These are phyloP conservation scores for Penicillium vulpinum DNA, from an alignment of 2,329 filamentous ascomycete genomes.

Conservation along the genomic window DNA sequence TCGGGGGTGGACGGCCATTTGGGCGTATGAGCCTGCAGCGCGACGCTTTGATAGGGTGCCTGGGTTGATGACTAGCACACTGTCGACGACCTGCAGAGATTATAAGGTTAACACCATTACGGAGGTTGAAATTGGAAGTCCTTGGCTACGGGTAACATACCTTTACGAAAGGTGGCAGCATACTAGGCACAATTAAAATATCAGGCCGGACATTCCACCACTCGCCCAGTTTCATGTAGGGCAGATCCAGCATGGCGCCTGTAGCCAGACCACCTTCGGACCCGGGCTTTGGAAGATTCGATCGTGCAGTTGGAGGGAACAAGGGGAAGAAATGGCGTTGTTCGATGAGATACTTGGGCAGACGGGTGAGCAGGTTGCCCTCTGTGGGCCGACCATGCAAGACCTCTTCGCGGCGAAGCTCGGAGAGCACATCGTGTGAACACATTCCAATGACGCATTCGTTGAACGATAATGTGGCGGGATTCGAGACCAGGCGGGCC, in stretches of 20 bases:
- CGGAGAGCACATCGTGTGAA: constrained; percentile 79
- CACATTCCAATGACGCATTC: constrained; percentile 80
- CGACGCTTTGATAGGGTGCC: constrained; percentile 81
- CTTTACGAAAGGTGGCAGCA: constrained; percentile 83
- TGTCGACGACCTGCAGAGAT: constrained; percentile 73
- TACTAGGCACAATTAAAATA: constrained; percentile 77
- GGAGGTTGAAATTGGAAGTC: background rate
- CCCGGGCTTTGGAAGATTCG: constrained; percentile 65
- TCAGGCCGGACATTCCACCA: constrained; percentile 86
- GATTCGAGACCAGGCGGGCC: constrained; percentile 79
- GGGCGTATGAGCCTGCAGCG: constrained; percentile 81
- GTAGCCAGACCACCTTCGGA: constrained; percentile 61
- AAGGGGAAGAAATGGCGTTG: constrained; percentile 90
- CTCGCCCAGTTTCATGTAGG: constrained; percentile 84
- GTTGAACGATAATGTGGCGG: constrained; percentile 85
- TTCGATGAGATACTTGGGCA: constrained; percentile 77
- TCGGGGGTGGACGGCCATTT: constrained; percentile 71
- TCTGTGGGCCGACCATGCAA: constrained; percentile 57
- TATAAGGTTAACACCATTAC: background rate
- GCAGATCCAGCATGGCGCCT: constrained; percentile 77
- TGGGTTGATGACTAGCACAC: constrained; percentile 86
- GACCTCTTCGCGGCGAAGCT: constrained; percentile 75
- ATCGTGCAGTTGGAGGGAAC: constrained; percentile 75
- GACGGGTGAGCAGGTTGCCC: constrained; percentile 65
- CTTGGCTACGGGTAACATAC: constrained; percentile 50